phyloP scores from a whole-genome alignment of 108 stramenopile species.

The Skeletonema tropicum region DNA sequence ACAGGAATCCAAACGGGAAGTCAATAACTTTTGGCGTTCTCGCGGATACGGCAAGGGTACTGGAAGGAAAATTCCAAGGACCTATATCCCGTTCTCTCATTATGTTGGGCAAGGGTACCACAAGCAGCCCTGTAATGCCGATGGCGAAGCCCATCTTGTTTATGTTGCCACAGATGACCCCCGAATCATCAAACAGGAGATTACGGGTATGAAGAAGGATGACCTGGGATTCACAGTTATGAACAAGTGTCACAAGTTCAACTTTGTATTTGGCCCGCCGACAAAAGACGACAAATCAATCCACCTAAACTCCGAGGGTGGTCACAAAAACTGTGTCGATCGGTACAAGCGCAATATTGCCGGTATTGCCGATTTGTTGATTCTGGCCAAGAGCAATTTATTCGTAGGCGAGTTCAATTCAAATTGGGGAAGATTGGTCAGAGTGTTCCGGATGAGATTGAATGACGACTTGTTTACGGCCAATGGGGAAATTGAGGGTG shows the following conservation, averaged over 20 bases:
- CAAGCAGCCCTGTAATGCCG: conserved; percentile 9
- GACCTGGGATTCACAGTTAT: conserved; percentile 27
- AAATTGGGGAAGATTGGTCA: conserved; percentile 32
- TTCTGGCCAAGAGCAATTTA: conserved; percentile 24
- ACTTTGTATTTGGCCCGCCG: conserved; percentile 29
- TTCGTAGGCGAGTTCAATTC: conserved; percentile 41
- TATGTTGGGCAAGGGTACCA: conserved; percentile 20
- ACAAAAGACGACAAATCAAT: conserved; percentile 1
- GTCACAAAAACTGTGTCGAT: conserved; percentile 22
- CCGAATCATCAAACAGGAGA: conserved; percentile 12
- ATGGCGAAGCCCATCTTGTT: conserved; percentile 13
- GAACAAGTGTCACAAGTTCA: conserved; percentile 64
- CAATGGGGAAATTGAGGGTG: not conserved
- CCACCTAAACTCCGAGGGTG: conserved; percentile 19
- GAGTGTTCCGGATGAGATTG: conserved; percentile 16
- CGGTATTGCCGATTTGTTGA: conserved; percentile 43
- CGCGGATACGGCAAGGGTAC: conserved; percentile 2
- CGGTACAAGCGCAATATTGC: conserved; percentile 35
- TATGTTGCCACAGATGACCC: conserved; percentile 45
- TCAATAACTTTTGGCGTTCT: conserved; percentile 16
- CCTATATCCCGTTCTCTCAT: conserved; percentile 40
- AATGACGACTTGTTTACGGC: not conserved
- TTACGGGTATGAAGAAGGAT: conserved; percentile 70
- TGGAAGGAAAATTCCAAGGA: conserved; percentile 3
- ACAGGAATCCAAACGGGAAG: conserved; percentile 15